Evolutionary conservation across 2,329 filamentous ascomycete species (phyloP).

Genomic region (Colletotrichum navitas): DNA sequence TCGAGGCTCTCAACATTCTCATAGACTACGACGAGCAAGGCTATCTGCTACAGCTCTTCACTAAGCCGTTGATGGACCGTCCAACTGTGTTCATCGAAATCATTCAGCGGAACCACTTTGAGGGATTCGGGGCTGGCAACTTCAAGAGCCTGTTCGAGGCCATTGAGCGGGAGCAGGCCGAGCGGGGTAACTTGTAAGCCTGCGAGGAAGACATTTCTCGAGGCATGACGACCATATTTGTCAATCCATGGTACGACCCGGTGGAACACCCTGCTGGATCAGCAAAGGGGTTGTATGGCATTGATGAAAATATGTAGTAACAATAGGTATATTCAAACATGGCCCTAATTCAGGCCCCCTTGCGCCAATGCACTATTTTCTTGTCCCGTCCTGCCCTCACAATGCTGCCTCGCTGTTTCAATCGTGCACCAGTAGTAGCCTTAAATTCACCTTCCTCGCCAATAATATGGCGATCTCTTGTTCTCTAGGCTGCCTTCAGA

Average conservation of each 20-base stretch:
- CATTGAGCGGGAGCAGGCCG: slow-evolving; percentile 91
- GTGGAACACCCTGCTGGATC: not conserved
- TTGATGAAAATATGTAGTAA: not conserved
- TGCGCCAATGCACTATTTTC: not conserved
- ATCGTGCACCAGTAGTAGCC: not conserved
- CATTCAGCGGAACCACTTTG: slow-evolving; percentile 91
- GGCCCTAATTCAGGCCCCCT: not conserved
- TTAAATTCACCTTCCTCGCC: not conserved
- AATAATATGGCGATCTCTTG: not conserved
- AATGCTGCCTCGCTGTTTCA: slow-evolving; percentile 6
- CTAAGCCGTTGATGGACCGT: slow-evolving; percentile 91
- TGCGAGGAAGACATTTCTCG: too few relatives aligned
- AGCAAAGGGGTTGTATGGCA: slow-evolving; percentile 1
- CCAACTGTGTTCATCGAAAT: slow-evolving; percentile 98
- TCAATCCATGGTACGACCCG: not conserved
- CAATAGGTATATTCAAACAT: slow-evolving; percentile 15
- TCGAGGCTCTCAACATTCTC: slow-evolving; percentile 85
- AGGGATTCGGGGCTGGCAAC: slow-evolving; percentile 93
- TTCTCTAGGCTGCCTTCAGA: not conserved
- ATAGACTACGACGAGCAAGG: slow-evolving; percentile 96
- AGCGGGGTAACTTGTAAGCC: slow-evolving; percentile 79
- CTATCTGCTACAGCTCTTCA: slow-evolving; percentile 83
- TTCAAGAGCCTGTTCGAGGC: slow-evolving; percentile 97
- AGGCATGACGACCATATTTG: not conserved
- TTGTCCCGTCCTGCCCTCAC: slow-evolving; percentile 3